A percentile compares a stretch with the other conserved stretches of the same genome.
These are phyloP conservation scores for Metschnikowia kunwiensis DNA, from an alignment of 805 yeast genomes.

Conservation along the genomic window DNA sequence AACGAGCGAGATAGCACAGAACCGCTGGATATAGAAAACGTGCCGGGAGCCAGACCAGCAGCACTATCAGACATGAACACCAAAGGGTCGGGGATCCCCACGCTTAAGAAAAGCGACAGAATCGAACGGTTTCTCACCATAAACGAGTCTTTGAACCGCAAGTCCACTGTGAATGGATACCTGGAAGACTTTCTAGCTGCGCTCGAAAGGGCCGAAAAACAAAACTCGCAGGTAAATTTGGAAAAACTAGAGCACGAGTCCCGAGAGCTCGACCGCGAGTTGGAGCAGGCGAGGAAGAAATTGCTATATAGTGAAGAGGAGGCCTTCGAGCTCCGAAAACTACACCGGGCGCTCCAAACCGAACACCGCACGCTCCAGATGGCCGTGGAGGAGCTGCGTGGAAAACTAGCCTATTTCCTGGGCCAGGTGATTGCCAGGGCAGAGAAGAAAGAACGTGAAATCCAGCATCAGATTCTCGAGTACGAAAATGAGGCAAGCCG, in stretches of 20 bases:
- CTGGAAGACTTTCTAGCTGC: background rate
- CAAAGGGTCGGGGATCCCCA: constrained; percentile 16
- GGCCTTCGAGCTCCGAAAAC: constrained; percentile 7
- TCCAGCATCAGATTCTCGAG: constrained; percentile 30
- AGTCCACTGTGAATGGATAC: constrained; percentile 5
- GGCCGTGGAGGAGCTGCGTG: constrained; percentile 11
- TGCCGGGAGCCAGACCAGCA: background rate
- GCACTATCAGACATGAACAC: constrained; percentile 4
- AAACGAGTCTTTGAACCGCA: constrained; percentile 15
- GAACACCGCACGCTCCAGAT: constrained; percentile 8
- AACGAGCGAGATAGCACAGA: no score
- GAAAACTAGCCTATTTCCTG: constrained; percentile 25
- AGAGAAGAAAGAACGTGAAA: constrained; percentile 26
- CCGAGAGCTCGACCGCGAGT: constrained; percentile 22
- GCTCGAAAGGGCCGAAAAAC: background rate
- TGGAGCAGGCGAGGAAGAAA: constrained; percentile 14
- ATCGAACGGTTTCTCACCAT: constrained; percentile 14
- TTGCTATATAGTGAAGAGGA: constrained; percentile 10
- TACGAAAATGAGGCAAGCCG: constrained; percentile 24
- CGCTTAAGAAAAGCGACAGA: constrained; percentile 10
- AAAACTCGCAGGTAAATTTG: background rate
- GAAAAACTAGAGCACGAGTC: constrained; percentile 16
- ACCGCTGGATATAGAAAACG: no score
- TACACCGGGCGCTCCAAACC: constrained; percentile 11
- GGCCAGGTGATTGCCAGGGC: constrained; percentile 29